A percentile compares a stretch with the other conserved stretches of the same genome.
Evolutionary conservation across 129 eudicot species (phyloP).

Genomic region (Apium graveolens): DNA sequence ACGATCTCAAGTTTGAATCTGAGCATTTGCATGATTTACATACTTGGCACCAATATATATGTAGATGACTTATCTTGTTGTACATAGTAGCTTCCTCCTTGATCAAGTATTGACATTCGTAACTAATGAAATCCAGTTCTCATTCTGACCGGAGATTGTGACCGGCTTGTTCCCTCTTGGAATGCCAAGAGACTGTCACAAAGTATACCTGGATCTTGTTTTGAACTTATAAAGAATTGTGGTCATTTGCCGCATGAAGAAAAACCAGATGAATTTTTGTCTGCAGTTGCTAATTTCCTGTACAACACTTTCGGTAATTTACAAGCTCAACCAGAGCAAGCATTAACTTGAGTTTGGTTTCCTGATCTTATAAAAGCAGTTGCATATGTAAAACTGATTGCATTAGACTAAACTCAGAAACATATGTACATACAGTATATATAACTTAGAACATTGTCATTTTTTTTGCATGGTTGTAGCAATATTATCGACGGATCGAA

Average conservation of each 20-base stretch:
- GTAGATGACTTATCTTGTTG: neutral
- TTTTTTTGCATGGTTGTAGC: neutral
- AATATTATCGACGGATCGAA: too few species aligned
- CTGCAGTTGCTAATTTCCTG: conserved; percentile 55
- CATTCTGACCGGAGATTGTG: conserved; percentile 81
- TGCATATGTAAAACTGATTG: neutral
- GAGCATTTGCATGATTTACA: neutral
- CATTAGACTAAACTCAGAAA: neutral
- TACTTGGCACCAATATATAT: neutral
- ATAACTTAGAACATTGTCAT: neutral
- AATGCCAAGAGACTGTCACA: conserved; percentile 64
- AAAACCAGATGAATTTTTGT: conserved; percentile 59
- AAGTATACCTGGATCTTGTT: conserved; percentile 66
- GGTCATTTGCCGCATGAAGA: conserved; percentile 96
- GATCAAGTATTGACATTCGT: neutral
- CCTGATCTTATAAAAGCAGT: neutral
- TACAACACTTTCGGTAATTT: conserved; percentile 30
- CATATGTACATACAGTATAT: neutral
- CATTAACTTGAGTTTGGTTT: conserved; percentile 28
- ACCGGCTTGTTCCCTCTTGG: conserved; percentile 94
- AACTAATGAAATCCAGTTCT: conserved; percentile 45
- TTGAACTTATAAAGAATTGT: conserved; percentile 65
- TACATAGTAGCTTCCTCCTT: neutral
- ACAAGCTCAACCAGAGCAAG: conserved; percentile 34
- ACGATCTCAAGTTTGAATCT: neutral